Conservation (phyloP, 2,329 filamentous ascomycete species). For the Trichoderma sp. region DNA sequence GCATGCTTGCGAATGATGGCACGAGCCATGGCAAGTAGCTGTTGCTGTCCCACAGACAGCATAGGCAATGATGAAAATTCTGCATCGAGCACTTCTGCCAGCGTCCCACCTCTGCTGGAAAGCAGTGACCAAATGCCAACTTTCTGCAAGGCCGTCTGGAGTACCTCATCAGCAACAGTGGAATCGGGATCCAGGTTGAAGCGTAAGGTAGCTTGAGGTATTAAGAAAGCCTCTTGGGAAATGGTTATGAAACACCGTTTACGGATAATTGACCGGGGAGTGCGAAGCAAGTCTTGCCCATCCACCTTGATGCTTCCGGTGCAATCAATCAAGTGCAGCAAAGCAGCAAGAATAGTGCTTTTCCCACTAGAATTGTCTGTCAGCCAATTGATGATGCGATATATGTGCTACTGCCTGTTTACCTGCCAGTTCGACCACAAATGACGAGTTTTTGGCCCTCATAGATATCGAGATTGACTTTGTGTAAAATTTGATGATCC, state of each 20-base stretch:
- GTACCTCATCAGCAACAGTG: conserved; percentile 5
- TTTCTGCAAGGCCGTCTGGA: conserved; percentile 25
- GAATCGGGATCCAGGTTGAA: conserved; percentile 30
- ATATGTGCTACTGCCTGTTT: background rate
- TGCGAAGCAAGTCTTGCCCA: conserved; percentile 31
- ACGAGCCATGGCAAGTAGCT: conserved; percentile 38
- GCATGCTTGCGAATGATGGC: conserved; percentile 33
- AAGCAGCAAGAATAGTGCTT: conserved; percentile 31
- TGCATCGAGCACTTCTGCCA: conserved; percentile 29
- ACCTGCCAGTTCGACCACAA: conserved; percentile 35
- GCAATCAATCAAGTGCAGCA: conserved; percentile 28
- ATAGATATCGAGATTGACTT: conserved; percentile 27
- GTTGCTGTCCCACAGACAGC: conserved; percentile 36
- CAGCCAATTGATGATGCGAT: background rate
- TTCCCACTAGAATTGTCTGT: conserved; percentile 31
- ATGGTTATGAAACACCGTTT: conserved; percentile 37
- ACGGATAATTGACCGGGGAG: conserved; percentile 32
- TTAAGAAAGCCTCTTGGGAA: conserved; percentile 34
- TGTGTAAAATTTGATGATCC: conserved; percentile 26
- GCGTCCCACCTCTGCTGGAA: background rate
- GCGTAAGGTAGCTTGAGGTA: conserved; percentile 28
- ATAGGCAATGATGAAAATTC: conserved; percentile 32
- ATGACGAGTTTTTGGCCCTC: conserved; percentile 31
- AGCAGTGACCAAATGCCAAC: conserved; percentile 25
- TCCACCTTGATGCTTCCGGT: conserved; percentile 36